Evolutionary conservation across 2,329 filamentous ascomycete species (phyloP).

Genomic region (Colletotrichum chrysophilum): DNA sequence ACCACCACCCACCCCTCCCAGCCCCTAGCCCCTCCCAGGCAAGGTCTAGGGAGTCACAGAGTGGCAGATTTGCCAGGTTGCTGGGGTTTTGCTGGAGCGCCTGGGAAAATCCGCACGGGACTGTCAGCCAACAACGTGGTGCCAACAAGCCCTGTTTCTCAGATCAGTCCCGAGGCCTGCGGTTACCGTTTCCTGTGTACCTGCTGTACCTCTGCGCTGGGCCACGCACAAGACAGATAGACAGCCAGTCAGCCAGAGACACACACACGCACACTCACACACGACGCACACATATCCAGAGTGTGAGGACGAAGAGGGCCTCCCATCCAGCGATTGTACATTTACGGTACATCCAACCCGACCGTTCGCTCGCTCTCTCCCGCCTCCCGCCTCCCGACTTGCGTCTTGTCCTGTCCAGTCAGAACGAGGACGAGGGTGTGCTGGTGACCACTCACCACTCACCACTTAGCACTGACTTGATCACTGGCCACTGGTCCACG

Average conservation of each 20-base stretch:
- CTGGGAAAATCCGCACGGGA: slow-evolving; percentile 21
- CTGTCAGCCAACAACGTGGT: slow-evolving; percentile 34
- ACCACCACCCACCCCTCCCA: background rate
- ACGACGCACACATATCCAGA: background rate
- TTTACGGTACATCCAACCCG: background rate
- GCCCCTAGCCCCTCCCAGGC: background rate
- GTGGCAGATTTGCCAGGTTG: slow-evolving; percentile 11
- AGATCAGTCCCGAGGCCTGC: background rate
- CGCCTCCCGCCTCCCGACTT: background rate
- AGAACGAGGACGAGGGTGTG: background rate
- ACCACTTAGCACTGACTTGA: slow-evolving; percentile 1
- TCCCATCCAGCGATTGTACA: background rate
- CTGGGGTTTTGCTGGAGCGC: slow-evolving; percentile 16
- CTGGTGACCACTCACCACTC: slow-evolving; percentile 5
- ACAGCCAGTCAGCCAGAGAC: background rate
- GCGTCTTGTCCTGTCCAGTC: background rate
- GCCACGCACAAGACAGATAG: slow-evolving; percentile 10
- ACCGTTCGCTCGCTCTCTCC: background rate
- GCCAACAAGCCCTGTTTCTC: slow-evolving; percentile 22
- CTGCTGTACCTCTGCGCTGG: slow-evolving; percentile 25
- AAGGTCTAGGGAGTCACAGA: slow-evolving; percentile 1
- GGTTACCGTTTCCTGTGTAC: background rate
- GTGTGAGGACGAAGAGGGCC: background rate
- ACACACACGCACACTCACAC: background rate
- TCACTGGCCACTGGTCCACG: slow-evolving; percentile 1